A percentile compares a stretch with the other conserved stretches of the same genome.
phyloP scores from a whole-genome alignment of 2,329 filamentous ascomycete species.

The Onygenales sp. region DNA sequence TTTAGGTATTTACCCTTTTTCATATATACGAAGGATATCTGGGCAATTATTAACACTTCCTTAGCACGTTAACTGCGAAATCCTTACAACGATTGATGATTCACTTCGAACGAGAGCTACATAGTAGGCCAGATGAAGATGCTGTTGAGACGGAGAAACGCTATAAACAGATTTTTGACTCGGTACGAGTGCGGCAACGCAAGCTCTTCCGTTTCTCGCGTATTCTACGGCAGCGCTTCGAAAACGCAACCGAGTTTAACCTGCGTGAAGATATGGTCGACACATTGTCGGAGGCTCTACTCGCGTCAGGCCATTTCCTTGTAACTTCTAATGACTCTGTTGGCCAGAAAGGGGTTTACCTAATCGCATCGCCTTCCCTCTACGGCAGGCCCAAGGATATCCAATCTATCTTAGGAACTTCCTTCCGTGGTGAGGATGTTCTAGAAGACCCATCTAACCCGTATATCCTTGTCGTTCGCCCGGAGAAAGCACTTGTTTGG shows the following conservation, averaged over 20 bases:
- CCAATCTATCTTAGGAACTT: slow-evolving; percentile 72
- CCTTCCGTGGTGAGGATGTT: slow-evolving; percentile 58
- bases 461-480: slow-evolving; percentile 76
- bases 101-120: slow-evolving; percentile 86
- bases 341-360: slow-evolving; percentile 66
- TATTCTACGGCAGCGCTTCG: slow-evolving; percentile 84
- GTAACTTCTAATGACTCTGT: slow-evolving; percentile 59
- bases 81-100: slow-evolving; percentile 77
- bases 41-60: slow-evolving; percentile 17
- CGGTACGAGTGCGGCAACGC: slow-evolving; percentile 87
- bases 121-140: slow-evolving; percentile 73
- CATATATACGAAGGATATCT: not conserved
- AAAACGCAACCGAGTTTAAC: slow-evolving; percentile 93
- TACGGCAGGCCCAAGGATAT: slow-evolving; percentile 70
- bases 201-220: slow-evolving; percentile 94
- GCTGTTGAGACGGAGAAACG: slow-evolving; percentile 87
- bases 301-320: slow-evolving; percentile 76
- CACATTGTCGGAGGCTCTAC: slow-evolving; percentile 70
- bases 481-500: slow-evolving; percentile 72
- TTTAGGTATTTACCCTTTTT: slow-evolving; percentile 51
- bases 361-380: slow-evolving; percentile 76
- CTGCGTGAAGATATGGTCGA: slow-evolving; percentile 62
- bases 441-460: slow-evolving; percentile 68
- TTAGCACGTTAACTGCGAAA: slow-evolving; percentile 75
- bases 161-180: slow-evolving; percentile 92